Base-by-base conservation (phyloP, 208 protist genomes). In the Angomonas desouzai region DNA sequence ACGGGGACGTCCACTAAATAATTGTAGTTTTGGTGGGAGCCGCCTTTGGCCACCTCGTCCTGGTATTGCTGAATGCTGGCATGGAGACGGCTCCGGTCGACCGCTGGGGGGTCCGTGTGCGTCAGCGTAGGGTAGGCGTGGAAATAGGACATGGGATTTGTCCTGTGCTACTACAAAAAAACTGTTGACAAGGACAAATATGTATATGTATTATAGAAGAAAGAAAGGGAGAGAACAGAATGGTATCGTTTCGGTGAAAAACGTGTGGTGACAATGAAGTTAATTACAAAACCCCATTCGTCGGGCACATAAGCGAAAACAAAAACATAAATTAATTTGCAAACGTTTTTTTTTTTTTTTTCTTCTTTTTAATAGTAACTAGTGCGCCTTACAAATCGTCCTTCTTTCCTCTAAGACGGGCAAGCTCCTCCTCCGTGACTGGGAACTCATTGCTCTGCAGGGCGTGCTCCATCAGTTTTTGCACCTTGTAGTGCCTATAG, bases 401-500 rank as follows among this genome's bases (percentile, higher is more conserved):
- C 32, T 62, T 64, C 28, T 64, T 58, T 28, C 74, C 77, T 33
- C 83, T 80, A 2, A 94, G 77, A 20, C 72, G 76, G 18, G 76
- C 82, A 64, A 94, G 64, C 69, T 92, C 83, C 58, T 85, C 81
- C 33, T 91, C 88, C 0, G 88, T 94, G 25, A 94, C 76, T 0
- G 88, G 88, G 20, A 94, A 63, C 25, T 68, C 69, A 63, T 85
- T 88, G 23, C 72, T 66, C 45, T 83, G 66, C 3, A 94, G 69
- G n/a, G 79, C 81, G 48, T 83, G 65, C 61, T 94, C 89, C 25
- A 94, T 82, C 18, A 89, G 55, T 40, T 81, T 84, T 63, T 95
- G 85, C 72, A 91, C 70, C 38, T 79, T 77, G 63, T 92, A 95
- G 60, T 95, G 89, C 0, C 81, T 77, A 53, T 91, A 92, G 60